These are phyloP conservation scores for Penicillium bovifimosum DNA, from an alignment of 495 filamentous ascomycete species.

Conservation along the genomic window DNA sequence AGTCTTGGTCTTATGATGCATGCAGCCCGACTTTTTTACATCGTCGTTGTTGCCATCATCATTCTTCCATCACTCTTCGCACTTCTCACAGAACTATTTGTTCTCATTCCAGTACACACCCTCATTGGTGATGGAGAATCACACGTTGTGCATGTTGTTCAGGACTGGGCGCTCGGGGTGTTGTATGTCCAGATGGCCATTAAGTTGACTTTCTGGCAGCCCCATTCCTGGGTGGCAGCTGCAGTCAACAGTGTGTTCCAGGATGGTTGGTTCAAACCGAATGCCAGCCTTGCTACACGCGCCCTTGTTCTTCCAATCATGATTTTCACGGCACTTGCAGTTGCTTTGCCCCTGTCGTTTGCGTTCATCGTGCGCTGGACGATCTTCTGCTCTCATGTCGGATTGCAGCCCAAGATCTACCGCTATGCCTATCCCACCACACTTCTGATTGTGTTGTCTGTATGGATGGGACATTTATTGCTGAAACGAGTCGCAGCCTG, in stretches of 20 bases:
- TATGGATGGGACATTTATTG: constrained; percentile 37
- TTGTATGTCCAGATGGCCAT: constrained; percentile 85
- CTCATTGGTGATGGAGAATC: constrained; percentile 51
- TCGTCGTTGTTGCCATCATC: constrained; percentile 63
- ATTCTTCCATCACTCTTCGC: constrained; percentile 81
- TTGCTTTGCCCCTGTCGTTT: constrained; percentile 52
- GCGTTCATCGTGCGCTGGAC: constrained; percentile 42
- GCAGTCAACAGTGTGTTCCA: constrained; percentile 71
- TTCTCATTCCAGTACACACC: constrained; percentile 84
- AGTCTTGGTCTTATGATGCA: constrained; percentile 13
- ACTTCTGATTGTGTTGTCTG: constrained; percentile 43
- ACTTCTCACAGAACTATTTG: constrained; percentile 77
- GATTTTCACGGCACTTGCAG: constrained; percentile 51
- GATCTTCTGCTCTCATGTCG: constrained; percentile 35
- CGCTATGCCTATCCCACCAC: constrained; percentile 66
- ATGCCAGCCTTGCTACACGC: constrained; percentile 70
- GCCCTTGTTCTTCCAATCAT: constrained; percentile 72
- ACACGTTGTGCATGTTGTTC: constrained; percentile 82
- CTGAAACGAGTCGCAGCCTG: constrained; percentile 60
- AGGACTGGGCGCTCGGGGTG: constrained; percentile 90
- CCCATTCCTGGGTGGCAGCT: constrained; percentile 61
- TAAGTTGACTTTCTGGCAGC: constrained; percentile 60
- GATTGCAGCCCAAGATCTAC: constrained; percentile 54
- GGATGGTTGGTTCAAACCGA: constrained; percentile 75
- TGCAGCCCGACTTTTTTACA: constrained; percentile 55